Evolutionary conservation across 805 yeast genomes (phyloP).

Genomic region (Metschnikowia baotianmanensis): DNA sequence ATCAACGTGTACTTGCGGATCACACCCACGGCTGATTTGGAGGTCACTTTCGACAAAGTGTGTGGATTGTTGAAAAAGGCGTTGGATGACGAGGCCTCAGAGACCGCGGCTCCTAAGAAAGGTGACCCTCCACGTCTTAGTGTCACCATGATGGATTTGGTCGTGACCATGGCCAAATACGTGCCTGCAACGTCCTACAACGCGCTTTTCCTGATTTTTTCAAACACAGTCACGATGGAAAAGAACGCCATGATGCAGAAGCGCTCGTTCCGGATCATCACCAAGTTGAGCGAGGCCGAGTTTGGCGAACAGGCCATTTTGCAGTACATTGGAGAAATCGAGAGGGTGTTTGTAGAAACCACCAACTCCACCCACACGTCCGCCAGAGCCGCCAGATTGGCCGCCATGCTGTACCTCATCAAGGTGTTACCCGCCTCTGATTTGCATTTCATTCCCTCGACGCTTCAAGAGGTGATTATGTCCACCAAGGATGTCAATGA

Average conservation of each 20-base stretch:
- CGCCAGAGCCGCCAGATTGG: constrained; percentile 77
- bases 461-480: constrained; percentile 83
- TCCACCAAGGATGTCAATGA: constrained; percentile 92
- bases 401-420: constrained; percentile 61
- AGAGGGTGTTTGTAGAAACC: constrained; percentile 56
- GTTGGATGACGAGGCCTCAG: constrained; percentile 44
- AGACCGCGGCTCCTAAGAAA: constrained; percentile 32
- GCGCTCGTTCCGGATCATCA: constrained; percentile 78
- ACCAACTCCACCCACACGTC: constrained; percentile 60
- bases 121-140: constrained; percentile 50
- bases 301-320: constrained; percentile 55
- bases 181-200: constrained; percentile 69
- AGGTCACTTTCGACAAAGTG: constrained; percentile 78
- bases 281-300: constrained; percentile 68
- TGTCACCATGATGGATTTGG: constrained; percentile 86
- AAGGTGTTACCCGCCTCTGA: constrained; percentile 61
- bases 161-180: constrained; percentile 83
- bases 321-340: constrained; percentile 55
- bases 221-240: constrained; percentile 53
- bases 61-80: constrained; percentile 75
- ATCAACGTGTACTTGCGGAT: constrained; percentile 78
- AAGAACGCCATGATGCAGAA: constrained; percentile 75
- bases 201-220: constrained; percentile 77
- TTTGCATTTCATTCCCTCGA: constrained; percentile 73
- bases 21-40: constrained; percentile 63